Conservation (phyloP, 139 green algal species). For the Raphidocelis subcapitata region DNA sequence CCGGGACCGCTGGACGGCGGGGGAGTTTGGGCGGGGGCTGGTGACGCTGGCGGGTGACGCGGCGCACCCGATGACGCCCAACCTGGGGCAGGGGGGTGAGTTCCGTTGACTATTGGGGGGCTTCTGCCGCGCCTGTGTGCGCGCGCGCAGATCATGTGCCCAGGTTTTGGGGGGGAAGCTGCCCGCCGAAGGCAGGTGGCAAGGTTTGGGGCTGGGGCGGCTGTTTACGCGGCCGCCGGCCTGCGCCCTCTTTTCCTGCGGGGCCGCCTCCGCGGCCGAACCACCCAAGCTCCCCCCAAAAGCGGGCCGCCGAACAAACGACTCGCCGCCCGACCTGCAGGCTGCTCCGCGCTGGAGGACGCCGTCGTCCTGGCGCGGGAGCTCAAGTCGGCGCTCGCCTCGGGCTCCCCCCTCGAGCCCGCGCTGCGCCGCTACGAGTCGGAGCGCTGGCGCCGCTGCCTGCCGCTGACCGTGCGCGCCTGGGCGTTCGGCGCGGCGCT, state of each 20-base stretch:
- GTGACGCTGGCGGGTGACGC: slow-evolving; percentile 69
- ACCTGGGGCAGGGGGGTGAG: slow-evolving; percentile 71
- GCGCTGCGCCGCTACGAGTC: slow-evolving; percentile 53
- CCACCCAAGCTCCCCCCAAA: too few relatives aligned
- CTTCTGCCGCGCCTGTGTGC: too few relatives aligned
- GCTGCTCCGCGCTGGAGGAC: slow-evolving; percentile 72
- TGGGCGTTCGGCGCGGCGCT: slow-evolving; percentile 45
- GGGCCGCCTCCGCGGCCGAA: too few relatives aligned
- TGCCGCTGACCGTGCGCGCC: slow-evolving; percentile 41
- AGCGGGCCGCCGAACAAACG: too few relatives aligned
- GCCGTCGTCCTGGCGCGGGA: slow-evolving; percentile 49
- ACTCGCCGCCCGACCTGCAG: too few relatives aligned
- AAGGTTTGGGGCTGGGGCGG: too few relatives aligned
- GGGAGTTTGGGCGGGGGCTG: slow-evolving; percentile 24
- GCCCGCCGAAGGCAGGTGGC: too few relatives aligned
- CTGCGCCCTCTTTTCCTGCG: too few relatives aligned
- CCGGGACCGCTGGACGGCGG: slow-evolving; percentile 43
- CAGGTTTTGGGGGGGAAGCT: too few relatives aligned
- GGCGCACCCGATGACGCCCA: slow-evolving; percentile 77
- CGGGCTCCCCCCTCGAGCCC: slow-evolving; percentile 7
- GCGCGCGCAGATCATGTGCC: too few relatives aligned
- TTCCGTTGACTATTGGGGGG: too few relatives aligned
- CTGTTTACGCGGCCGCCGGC: too few relatives aligned
- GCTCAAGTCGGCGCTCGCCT: slow-evolving; percentile 19
- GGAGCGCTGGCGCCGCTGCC: slow-evolving; percentile 30